A percentile compares a stretch with the other conserved stretches of the same genome.
phyloP scores from a whole-genome alignment of 306 rosid genomes.

The Malus orientalis region DNA sequence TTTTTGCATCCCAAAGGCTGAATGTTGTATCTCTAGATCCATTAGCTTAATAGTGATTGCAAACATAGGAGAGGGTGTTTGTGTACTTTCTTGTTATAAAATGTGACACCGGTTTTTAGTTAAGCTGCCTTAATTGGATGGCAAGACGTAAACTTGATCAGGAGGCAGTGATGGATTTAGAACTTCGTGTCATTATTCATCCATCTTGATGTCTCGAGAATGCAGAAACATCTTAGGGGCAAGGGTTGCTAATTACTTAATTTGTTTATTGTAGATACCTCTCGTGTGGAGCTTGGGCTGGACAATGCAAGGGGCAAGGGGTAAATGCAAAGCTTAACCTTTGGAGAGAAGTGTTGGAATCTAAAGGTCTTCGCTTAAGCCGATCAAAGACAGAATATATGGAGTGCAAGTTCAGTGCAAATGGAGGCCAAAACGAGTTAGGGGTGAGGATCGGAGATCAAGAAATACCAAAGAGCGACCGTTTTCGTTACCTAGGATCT shows the following conservation, averaged over 20 bases:
- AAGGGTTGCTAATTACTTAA: slow-evolving; percentile 9
- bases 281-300: slow-evolving; percentile 83
- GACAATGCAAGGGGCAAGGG: too few species aligned
- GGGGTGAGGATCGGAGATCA: too few species aligned
- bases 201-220: neutral
- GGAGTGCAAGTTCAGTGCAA: too few species aligned
- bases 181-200: neutral
- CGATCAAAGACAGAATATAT: too few species aligned
- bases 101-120: neutral
- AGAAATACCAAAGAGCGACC: too few species aligned
- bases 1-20: neutral
- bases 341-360: too few species aligned
- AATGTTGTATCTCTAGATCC: neutral
- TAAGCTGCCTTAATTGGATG: neutral
- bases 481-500: too few species aligned
- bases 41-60: neutral
- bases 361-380: too few species aligned
- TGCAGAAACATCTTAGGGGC: neutral
- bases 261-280: slow-evolving; percentile 49
- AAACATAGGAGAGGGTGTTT: neutral
- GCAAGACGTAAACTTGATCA: neutral
- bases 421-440: too few species aligned
- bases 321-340: too few species aligned
- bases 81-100: neutral
- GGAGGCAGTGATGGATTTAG: neutral